Conservation (phyloP, 805 yeast genomes). For the Ogataea henricii region DNA sequence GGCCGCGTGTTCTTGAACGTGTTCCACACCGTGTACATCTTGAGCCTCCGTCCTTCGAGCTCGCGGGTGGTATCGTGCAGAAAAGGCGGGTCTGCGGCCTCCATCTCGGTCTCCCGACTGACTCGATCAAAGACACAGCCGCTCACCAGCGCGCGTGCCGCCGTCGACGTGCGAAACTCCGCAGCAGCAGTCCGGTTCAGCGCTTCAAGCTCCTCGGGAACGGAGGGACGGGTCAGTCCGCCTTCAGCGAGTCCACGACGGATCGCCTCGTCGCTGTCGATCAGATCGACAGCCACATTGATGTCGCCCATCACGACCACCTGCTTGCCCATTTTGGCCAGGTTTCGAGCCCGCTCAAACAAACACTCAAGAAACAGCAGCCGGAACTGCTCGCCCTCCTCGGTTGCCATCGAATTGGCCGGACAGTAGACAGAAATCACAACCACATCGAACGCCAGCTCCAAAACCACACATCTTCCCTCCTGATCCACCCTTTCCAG, state of each 20-base stretch:
- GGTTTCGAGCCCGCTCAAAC: conserved; percentile 59
- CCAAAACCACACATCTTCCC: conserved; percentile 80
- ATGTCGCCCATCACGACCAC: conserved; percentile 88
- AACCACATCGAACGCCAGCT: conserved; percentile 62
- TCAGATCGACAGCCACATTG: conserved; percentile 75
- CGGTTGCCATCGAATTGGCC: conserved; percentile 77
- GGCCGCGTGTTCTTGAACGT: conserved; percentile 75
- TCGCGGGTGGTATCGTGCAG: conserved; percentile 62
- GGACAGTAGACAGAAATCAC: conserved; percentile 82
- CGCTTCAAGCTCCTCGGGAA: conserved; percentile 36
- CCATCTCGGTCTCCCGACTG: no score
- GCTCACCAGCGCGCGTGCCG: conserved; percentile 49
- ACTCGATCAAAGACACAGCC: conserved; percentile 38
- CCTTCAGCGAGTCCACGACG: conserved; percentile 45
- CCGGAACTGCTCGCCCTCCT: conserved; percentile 63
- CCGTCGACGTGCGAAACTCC: conserved; percentile 42
- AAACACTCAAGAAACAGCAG: conserved; percentile 58
- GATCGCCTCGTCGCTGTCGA: conserved; percentile 78
- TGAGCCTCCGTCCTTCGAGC: conserved; percentile 55
- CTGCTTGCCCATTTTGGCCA: conserved; percentile 58
- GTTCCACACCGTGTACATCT: conserved; percentile 92
- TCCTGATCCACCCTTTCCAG: conserved; percentile 66
- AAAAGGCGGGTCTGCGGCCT: conserved; percentile 37
- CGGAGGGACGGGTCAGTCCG: conserved; percentile 30
- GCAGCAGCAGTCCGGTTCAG: conserved; percentile 35